phyloP scores from a whole-genome alignment of 1,284 basidiomycete species.

The Ceraceosorus guamensis region DNA sequence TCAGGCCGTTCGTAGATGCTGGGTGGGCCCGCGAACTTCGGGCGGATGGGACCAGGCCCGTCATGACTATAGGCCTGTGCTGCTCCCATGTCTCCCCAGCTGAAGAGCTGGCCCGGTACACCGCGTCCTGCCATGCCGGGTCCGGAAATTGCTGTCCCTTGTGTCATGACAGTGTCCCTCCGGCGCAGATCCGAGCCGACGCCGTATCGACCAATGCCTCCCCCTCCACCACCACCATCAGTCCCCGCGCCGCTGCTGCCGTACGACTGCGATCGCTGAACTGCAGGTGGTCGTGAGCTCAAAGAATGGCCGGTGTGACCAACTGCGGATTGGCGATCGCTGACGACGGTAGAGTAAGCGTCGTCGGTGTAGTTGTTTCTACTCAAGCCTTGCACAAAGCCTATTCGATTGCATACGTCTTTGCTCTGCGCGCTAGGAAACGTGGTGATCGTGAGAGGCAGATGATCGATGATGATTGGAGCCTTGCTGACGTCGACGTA shows the following conservation, averaged over 20 bases:
- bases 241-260: slow-evolving; percentile 3
- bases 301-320: too few species aligned
- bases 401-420: slow-evolving; percentile 28
- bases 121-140: slow-evolving; percentile 39
- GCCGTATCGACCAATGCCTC: neutral
- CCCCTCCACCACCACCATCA: neutral
- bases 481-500: slow-evolving; percentile 38
- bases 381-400: slow-evolving; percentile 39
- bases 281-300: neutral
- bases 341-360: neutral
- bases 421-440: slow-evolving; percentile 22
- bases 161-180: slow-evolving; percentile 38
- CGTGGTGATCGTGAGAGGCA: slow-evolving; percentile 39
- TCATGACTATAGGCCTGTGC: slow-evolving; percentile 14
- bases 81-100: slow-evolving; percentile 31
- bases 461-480: slow-evolving; percentile 40
- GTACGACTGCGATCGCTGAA: slow-evolving; percentile 22
- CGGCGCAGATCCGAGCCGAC: slow-evolving; percentile 17
- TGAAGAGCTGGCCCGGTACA: slow-evolving; percentile 36
- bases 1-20: slow-evolving; percentile 33
- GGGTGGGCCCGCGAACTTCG: slow-evolving; percentile 32
- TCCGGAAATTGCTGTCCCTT: slow-evolving; percentile 25
- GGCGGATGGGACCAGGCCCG: slow-evolving; percentile 10
- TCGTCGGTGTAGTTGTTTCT: neutral
- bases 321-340: too few species aligned